A percentile compares a stretch with the other conserved stretches of the same genome.
phyloP scores from a whole-genome alignment of 306 rosid genomes.

The Castanea crenata region DNA sequence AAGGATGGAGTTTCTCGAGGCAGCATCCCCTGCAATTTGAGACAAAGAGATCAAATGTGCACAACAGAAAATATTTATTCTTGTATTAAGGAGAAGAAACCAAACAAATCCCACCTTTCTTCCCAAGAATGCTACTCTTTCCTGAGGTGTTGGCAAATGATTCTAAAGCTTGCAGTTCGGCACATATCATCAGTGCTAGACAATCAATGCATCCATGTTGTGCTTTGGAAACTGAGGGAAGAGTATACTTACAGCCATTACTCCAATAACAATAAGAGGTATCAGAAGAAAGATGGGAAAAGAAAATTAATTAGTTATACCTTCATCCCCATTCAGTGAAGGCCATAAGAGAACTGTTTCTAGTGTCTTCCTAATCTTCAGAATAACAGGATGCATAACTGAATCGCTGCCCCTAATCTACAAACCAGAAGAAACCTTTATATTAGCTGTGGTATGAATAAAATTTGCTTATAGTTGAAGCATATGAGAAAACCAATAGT shows the following conservation, averaged over 20 bases:
- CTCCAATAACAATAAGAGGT: conserved; percentile 3
- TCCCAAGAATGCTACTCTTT: conserved; percentile 28
- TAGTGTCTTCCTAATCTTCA: conserved; percentile 47
- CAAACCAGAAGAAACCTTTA: conserved; percentile 25
- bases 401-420: conserved; percentile 73
- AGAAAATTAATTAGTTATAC: conserved; percentile 31
- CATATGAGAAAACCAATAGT: not conserved
- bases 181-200: conserved; percentile 84
- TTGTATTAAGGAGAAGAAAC: conserved; percentile 10
- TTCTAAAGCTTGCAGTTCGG: conserved; percentile 58
- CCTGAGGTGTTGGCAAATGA: conserved; percentile 31
- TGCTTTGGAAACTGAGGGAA: conserved; percentile 62
- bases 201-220: conserved; percentile 97
- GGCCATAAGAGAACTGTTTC: conserved; percentile 76
- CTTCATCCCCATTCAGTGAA: conserved; percentile 70
- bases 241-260: conserved; percentile 9
- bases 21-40: conserved; percentile 37
- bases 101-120: conserved; percentile 41
- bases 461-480: conserved; percentile 19
- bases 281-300: conserved; percentile 3
- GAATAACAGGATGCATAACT: conserved; percentile 56
- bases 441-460: conserved; percentile 17
- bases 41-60: conserved; percentile 20
- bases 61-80: conserved; percentile 10
- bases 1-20: conserved; percentile 41